Percentiles rank a stretch among this genome's conserved stretches.
These are phyloP conservation scores for Pichia sp. DNA, from an alignment of 1,139 yeast species.

Conservation along the genomic window DNA sequence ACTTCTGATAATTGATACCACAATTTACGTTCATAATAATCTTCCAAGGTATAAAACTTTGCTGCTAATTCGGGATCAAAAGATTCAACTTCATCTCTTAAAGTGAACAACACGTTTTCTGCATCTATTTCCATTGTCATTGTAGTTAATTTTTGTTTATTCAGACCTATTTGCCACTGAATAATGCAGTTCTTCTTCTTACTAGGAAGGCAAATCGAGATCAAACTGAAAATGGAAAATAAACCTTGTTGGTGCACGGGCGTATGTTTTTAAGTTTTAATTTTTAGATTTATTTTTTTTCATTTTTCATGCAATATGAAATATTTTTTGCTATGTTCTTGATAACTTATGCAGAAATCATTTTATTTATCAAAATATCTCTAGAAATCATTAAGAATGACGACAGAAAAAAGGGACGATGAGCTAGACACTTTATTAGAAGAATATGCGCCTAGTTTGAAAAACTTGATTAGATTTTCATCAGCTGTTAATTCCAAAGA, in stretches of 20 bases:
- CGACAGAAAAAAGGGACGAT: background rate
- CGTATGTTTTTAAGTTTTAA: background rate
- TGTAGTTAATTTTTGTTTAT: background rate
- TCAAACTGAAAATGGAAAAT: background rate
- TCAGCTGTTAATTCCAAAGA: conserved; percentile 75
- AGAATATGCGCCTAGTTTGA: conserved; percentile 34
- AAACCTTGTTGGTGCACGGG: background rate
- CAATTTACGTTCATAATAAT: conserved; percentile 75
- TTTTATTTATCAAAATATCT: background rate
- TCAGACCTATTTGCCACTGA: background rate
- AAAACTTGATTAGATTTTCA: conserved; percentile 61
- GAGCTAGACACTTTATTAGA: conserved; percentile 13
- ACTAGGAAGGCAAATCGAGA: background rate
- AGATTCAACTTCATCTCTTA: conserved; percentile 49
- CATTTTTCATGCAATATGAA: background rate
- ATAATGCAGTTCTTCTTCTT: background rate
- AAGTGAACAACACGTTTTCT: conserved; percentile 55
- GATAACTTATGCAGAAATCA: background rate
- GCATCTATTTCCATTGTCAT: conserved; percentile 23
- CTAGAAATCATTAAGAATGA: background rate
- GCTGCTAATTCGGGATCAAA: conserved; percentile 50
- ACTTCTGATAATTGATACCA: conserved; percentile 63
- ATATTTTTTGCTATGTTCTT: too few relatives aligned
- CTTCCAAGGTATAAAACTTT: conserved; percentile 73
- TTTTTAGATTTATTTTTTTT: background rate